A percentile compares a stretch with the other conserved stretches of the same genome.
These are phyloP conservation scores for Rhododendron kiyosumense DNA, from an alignment of 148 eudicot species.

Conservation along the genomic window DNA sequence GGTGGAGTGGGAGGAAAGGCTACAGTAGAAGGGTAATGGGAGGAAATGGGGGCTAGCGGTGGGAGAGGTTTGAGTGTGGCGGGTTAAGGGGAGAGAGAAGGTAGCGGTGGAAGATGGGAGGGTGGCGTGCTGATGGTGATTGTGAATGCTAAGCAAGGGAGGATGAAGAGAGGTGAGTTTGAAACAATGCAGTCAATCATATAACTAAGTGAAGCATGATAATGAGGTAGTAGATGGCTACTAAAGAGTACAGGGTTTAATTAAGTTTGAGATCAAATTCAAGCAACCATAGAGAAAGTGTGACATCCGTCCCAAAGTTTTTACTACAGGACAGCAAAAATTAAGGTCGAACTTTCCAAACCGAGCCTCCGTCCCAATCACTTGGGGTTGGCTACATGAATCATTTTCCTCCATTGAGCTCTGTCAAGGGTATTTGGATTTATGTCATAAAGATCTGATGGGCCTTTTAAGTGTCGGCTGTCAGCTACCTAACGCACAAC, in stretches of 20 bases:
- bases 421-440: too few species aligned
- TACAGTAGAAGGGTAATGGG: not conserved
- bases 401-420: too few species aligned
- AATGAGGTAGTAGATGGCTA: not conserved
- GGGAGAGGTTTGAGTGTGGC: not conserved
- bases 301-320: not conserved
- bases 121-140: not conserved
- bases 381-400: too few species aligned
- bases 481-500: too few species aligned
- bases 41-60: not conserved
- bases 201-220: not conserved
- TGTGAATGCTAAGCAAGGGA: not conserved
- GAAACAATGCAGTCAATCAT: not conserved
- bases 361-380: too few species aligned
- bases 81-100: not conserved
- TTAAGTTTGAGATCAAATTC: not conserved
- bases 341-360: not conserved
- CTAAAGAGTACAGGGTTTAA: not conserved
- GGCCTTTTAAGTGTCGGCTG: too few species aligned
- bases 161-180: not conserved
- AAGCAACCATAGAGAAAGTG: not conserved
- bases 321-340: not conserved
- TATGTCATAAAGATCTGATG: too few species aligned
- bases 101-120: not conserved
- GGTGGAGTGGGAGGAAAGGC: not conserved